These are phyloP conservation scores for Pseudogymnoascus sp. DNA, from an alignment of 2,329 filamentous ascomycete species.

Conservation along the genomic window DNA sequence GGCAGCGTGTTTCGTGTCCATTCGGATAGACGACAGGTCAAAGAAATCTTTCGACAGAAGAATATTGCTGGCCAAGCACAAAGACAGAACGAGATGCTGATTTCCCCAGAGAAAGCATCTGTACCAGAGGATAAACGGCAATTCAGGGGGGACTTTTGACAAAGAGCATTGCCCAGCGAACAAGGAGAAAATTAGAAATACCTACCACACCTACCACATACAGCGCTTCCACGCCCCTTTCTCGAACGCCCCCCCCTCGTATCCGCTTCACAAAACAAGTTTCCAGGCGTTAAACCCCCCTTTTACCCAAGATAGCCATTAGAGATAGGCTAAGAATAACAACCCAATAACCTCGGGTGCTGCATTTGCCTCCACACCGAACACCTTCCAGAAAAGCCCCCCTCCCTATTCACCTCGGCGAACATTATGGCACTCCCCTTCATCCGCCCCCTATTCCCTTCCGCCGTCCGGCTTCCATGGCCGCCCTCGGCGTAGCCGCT, in stretches of 20 bases:
- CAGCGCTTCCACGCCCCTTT: background rate
- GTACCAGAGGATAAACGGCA: no score
- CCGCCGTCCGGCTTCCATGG: background rate
- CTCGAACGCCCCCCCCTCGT: background rate
- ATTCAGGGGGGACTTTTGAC: no score
- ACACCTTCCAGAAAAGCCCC: background rate
- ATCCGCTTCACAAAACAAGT: no score
- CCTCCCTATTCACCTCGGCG: background rate
- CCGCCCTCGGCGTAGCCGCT: background rate
- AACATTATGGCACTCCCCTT: background rate
- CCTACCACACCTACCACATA: background rate
- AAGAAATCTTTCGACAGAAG: background rate
- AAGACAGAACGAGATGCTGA: background rate
- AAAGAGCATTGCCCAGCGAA: no score
- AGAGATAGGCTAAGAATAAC: no score
- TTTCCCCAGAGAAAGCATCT: no score
- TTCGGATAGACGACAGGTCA: background rate
- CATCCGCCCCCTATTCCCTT: background rate
- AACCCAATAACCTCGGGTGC: no score
- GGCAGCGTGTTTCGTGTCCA: background rate
- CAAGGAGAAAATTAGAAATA: background rate
- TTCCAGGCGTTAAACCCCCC: no score
- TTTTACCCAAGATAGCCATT: no score
- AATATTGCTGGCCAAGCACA: background rate
- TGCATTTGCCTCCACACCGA: no score